phyloP scores from a whole-genome alignment of 2,329 filamentous ascomycete genomes.

The Alternaria sp. region DNA sequence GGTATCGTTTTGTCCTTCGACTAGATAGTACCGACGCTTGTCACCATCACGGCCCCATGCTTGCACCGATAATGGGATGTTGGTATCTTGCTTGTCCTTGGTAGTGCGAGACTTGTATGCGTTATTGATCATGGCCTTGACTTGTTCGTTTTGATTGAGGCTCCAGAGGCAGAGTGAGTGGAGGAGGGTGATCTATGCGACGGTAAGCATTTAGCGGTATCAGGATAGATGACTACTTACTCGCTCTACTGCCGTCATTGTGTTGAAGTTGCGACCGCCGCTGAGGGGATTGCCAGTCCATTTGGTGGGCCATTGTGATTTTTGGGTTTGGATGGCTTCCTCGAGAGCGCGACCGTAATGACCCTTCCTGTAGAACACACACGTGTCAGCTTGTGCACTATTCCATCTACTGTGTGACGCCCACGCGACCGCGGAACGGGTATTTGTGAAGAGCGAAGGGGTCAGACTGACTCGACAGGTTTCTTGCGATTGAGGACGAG shows the following conservation, averaged over 20 bases:
- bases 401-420: not conserved
- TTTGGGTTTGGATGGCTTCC: slow-evolving; percentile 86
- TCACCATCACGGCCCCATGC: slow-evolving; percentile 90
- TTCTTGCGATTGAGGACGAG: slow-evolving; percentile 97
- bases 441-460: slow-evolving; percentile 18
- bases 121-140: slow-evolving; percentile 83
- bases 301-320: slow-evolving; percentile 83
- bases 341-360: slow-evolving; percentile 94
- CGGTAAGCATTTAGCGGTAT: slow-evolving; percentile 28
- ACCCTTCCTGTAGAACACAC: slow-evolving; percentile 70
- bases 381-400: slow-evolving; percentile 42
- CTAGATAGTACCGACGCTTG: slow-evolving; percentile 90
- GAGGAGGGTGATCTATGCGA: slow-evolving; percentile 77
- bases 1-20: slow-evolving; percentile 94
- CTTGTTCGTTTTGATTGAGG: slow-evolving; percentile 83
- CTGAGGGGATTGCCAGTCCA: slow-evolving; percentile 90
- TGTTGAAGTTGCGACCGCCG: slow-evolving; percentile 80
- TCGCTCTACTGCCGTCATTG: slow-evolving; percentile 81
- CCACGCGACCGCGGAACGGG: slow-evolving; percentile 31
- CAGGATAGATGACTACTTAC: slow-evolving; percentile 61
- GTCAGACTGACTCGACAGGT: slow-evolving; percentile 86
- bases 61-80: slow-evolving; percentile 89
- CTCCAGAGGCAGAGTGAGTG: slow-evolving; percentile 88
- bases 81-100: slow-evolving; percentile 80
- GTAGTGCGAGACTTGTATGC: slow-evolving; percentile 73